Base-by-base conservation (phyloP, 345 rosid species). In the Aethionema arabicum region DNA sequence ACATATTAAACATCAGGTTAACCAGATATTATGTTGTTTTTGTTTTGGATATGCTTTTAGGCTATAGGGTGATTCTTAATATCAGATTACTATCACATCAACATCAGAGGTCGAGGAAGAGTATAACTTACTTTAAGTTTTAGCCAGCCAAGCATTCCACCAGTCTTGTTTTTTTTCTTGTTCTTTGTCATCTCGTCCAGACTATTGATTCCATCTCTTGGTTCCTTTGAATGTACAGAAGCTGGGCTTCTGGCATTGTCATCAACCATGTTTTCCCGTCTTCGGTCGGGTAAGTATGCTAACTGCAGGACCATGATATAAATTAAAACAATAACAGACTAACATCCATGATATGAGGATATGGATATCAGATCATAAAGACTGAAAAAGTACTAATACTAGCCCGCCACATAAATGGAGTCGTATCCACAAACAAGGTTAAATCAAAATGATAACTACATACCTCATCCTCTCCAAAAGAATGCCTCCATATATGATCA, bases 61-160 rank as follows among this genome's bases (percentile, higher is more conserved):
- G 38, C 61, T 15, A n/a, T n/a, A 36, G 43, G 15, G 15, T 39
- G 62, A 39, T 40, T 62, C 57, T 47, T 40, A 15, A 11, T 45
- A 61, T 51, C 32, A 31, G 11, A 27, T 36, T 42, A 63, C 33
- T 6, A 56, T 56, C 59, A 62, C 52, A 61, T 7, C 49, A 21
- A 12, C 10, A n/a, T 55, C 56, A 51, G 33, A 40, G 50, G 41
- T 35, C 11, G 27, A 66, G 48, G 53, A 49, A 42, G 44, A 29
- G 3, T 63, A 56, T 40, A 72, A 61, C 83, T 43, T 77, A 88
- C 98, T 67, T 68, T 84, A 49, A 81, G 56, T 76, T 88, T 91
- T 74, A 91, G 86, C 98, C 98, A 91, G 64, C 88, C 95, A 76
- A 91, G 90, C 98, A 91, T 83, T 73, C 90, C 96, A 52, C 82